Evolutionary conservation across 805 yeast genomes (phyloP), one percentile per base, ranked within the genome.

Genomic region (Lipomyces anomalus): DNA sequence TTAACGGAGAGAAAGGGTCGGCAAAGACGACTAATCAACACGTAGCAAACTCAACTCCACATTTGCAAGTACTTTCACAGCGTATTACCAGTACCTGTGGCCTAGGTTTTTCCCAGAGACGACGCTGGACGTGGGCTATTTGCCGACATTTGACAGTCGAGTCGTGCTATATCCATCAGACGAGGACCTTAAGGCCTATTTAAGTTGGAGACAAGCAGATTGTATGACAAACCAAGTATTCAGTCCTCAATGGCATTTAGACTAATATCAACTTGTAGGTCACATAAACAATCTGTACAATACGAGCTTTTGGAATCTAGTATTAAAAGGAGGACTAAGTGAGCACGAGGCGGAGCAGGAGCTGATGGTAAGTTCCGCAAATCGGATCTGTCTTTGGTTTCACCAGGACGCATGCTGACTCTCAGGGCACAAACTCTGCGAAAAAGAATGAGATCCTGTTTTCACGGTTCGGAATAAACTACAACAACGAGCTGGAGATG

Each of bases 181-280:
- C 16, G 57, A 67, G 4, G 66, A 70, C 1, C 69, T 90, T 1
- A 71, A 85, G 45, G 97, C 90, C 63, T 92, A 92, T 61, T 75
- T 92, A 53, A 69, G 84, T 46, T 92, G 98, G 98, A 74, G 98
- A 55, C 97, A 86, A 61, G 97, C 82, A 1, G 98, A 92, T 61
- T 92, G 74, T 48, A 40, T 22, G 49, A 32, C 3, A 13, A 18
- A 13, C 13, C n/a, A 43, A 9, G 43, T 9, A 40, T 16, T 7
- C 20, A 38, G 11, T 16, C 13, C 13, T 22, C 13, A 13, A n/a
- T n/a, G n/a, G 32, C 13, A 13, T 13, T n/a, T 13, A 35, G 13
- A 35, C n/a, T 9, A 18, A 9, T 1, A 5, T 28, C 32, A 13
- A 13, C 32, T 9, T 11, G 11, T 20, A 50, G 55, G 55, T 42